Conservation (phyloP, 805 yeast species). For the Ogataea minuta region DNA sequence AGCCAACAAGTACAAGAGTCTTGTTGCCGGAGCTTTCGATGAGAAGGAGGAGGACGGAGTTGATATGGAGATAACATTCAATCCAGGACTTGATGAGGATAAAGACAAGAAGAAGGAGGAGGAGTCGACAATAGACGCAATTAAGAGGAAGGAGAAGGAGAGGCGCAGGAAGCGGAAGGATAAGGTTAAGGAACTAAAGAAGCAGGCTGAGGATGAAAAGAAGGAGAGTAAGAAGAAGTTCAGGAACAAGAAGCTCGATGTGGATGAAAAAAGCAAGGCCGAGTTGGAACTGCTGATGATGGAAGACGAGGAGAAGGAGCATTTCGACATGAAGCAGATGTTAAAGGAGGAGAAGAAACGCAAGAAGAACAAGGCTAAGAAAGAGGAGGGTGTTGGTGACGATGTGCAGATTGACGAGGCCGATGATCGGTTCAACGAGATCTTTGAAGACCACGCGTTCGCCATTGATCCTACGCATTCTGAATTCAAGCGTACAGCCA, state of each 20-base stretch:
- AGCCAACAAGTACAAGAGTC: constrained; percentile 53
- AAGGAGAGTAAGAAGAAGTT: constrained; percentile 31
- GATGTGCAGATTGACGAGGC: constrained; percentile 64
- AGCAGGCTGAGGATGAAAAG: constrained; percentile 50
- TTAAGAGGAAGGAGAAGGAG: constrained; percentile 87
- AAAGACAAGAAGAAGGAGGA: constrained; percentile 38
- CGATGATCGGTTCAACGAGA: constrained; percentile 83
- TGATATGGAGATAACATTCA: constrained; percentile 94
- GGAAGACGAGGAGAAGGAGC: constrained; percentile 70
- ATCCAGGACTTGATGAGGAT: constrained; percentile 70
- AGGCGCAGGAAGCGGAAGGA: constrained; percentile 84
- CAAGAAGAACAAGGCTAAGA: constrained; percentile 45
- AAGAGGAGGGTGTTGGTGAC: constrained; percentile 35
- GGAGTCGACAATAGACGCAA: constrained; percentile 73
- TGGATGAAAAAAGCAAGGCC: constrained; percentile 50
- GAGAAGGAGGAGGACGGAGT: constrained; percentile 58
- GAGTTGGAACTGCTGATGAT: constrained; percentile 73
- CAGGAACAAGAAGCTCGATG: constrained; percentile 28
- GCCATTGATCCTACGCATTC: constrained; percentile 93
- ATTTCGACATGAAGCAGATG: constrained; percentile 73
- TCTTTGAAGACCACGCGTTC: constrained; percentile 81
- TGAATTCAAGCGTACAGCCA: constrained; percentile 83
- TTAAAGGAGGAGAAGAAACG: constrained; percentile 44
- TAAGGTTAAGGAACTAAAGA: constrained; percentile 60
- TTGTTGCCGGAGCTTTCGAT: constrained; percentile 38